These are phyloP conservation scores for Xylaria sp. DNA, from an alignment of 2,329 filamentous ascomycete species.

Conservation along the genomic window DNA sequence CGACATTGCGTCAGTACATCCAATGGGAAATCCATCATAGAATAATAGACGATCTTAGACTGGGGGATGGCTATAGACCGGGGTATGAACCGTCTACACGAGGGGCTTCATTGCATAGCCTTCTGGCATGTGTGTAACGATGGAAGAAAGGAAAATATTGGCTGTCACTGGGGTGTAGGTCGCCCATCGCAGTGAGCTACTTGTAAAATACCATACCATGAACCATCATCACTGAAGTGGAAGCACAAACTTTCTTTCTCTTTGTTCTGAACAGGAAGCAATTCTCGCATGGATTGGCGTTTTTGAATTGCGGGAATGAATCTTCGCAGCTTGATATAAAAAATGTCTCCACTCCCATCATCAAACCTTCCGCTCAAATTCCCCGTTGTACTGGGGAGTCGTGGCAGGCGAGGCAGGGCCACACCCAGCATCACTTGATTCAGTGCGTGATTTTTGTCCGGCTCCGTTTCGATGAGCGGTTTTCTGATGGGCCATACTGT, in stretches of 20 bases:
- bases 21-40: conserved; percentile 51
- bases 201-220: conserved; percentile 39
- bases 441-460: conserved; percentile 7
- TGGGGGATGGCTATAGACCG: conserved; percentile 40
- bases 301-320: conserved; percentile 25
- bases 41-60: conserved; percentile 52
- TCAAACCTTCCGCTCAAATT: background rate
- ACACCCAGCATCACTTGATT: background rate
- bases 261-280: conserved; percentile 28
- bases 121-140: conserved; percentile 50
- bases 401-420: background rate
- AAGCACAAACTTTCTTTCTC: conserved; percentile 30
- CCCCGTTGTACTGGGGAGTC: background rate
- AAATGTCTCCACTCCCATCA: conserved; percentile 25
- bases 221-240: conserved; percentile 32
- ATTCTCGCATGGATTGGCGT: conserved; percentile 27
- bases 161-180: conserved; percentile 17
- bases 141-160: conserved; percentile 46
- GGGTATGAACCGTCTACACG: conserved; percentile 40
- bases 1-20: conserved; percentile 43
- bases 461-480: conserved; percentile 25
- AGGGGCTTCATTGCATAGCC: conserved; percentile 49
- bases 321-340: conserved; percentile 13
- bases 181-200: conserved; percentile 25
- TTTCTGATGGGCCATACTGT: conserved; percentile 19